These are phyloP conservation scores for Capronia epimyces DNA, from an alignment of 2,329 filamentous ascomycete genomes.

Conservation along the genomic window DNA sequence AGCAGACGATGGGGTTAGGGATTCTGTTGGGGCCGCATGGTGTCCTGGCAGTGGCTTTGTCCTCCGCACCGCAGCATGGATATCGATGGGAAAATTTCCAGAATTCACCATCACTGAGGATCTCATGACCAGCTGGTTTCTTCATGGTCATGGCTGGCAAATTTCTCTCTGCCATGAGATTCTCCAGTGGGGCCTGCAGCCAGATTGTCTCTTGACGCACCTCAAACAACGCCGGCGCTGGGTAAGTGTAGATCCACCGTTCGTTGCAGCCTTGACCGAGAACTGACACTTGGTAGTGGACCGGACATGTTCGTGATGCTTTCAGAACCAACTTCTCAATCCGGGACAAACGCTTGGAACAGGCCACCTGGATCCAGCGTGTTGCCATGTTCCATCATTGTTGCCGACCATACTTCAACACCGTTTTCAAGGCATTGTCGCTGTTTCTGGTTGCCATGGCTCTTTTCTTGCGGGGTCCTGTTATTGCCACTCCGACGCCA, in stretches of 20 bases:
- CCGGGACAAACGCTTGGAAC: conserved; percentile 4
- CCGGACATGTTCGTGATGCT: conserved; percentile 19
- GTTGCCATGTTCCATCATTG: conserved; percentile 23
- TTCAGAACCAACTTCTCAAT: conserved; percentile 14
- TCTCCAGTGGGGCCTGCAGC: conserved; percentile 31
- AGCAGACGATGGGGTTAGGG: conserved; percentile 32
- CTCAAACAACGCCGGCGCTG: conserved; percentile 38
- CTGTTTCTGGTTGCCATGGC: conserved; percentile 9
- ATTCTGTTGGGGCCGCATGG: conserved; percentile 29
- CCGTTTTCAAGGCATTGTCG: conserved; percentile 13
- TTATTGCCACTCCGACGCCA: conserved; percentile 14
- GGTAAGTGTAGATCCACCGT: conserved; percentile 44
- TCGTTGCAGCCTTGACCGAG: not conserved
- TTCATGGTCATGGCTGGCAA: conserved; percentile 30
- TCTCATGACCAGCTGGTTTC: conserved; percentile 28
- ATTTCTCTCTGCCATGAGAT: conserved; percentile 28
- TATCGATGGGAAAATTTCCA: conserved; percentile 30
- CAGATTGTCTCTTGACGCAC: conserved; percentile 35
- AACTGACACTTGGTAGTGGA: conserved; percentile 20
- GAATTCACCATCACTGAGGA: conserved; percentile 31
- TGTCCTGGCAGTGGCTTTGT: conserved; percentile 32
- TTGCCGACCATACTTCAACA: conserved; percentile 21
- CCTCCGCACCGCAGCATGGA: conserved; percentile 28
- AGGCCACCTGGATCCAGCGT: conserved; percentile 15
- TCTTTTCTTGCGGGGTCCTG: conserved; percentile 5